Evolutionary conservation across 2,329 filamentous ascomycete genomes (phyloP).

Genomic region (Ceratocystis alfenasii): DNA sequence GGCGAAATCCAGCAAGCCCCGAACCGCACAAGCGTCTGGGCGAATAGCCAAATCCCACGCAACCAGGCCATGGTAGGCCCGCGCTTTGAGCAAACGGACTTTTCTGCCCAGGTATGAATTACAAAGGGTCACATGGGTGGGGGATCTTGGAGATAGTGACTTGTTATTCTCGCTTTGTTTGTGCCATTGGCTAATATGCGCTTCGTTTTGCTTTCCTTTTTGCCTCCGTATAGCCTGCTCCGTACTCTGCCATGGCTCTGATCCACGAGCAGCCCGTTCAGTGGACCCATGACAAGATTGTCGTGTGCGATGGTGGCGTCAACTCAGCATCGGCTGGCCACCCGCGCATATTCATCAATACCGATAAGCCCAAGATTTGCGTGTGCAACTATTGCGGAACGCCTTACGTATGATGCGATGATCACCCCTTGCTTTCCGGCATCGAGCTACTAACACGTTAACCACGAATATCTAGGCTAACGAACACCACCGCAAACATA

Average conservation of each 20-base stretch:
- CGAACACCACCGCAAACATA: slow-evolving; percentile 72
- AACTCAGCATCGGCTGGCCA: slow-evolving; percentile 77
- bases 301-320: slow-evolving; percentile 84
- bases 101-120: slow-evolving; percentile 67
- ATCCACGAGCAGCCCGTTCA: slow-evolving; percentile 91
- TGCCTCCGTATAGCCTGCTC: slow-evolving; percentile 54
- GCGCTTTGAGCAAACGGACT: slow-evolving; percentile 93
- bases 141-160: not conserved
- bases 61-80: slow-evolving; percentile 82
- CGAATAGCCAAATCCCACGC: slow-evolving; percentile 69
- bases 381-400: slow-evolving; percentile 86
- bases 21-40: slow-evolving; percentile 73
- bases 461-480: slow-evolving; percentile 51
- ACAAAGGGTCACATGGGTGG: not conserved
- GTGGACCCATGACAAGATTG: slow-evolving; percentile 74
- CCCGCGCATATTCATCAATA: slow-evolving; percentile 92
- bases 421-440: slow-evolving; percentile 2
- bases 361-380: slow-evolving; percentile 89
- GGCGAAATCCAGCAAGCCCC: slow-evolving; percentile 61
- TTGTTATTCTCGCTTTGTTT: not conserved
- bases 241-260: slow-evolving; percentile 81
- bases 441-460: not conserved
- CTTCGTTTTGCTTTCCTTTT: not conserved
- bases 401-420: slow-evolving; percentile 60
- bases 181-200: slow-evolving; percentile 6